Conservation (phyloP, 176 grass and related monocot species). For the Bolboschoenus planiculmis region DNA sequence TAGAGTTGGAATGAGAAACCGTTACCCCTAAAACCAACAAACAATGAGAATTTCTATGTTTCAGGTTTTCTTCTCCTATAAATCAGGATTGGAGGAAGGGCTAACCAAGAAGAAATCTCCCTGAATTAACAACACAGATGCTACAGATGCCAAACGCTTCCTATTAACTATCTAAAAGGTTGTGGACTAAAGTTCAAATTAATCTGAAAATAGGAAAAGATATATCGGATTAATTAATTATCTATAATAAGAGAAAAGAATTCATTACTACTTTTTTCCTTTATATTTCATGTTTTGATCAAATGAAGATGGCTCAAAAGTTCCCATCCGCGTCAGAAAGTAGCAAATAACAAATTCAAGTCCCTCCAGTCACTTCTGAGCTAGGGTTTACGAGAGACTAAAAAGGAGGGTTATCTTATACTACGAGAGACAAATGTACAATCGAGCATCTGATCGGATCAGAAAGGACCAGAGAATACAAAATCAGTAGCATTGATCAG, state of each 20-base stretch:
- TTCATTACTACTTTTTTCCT: not conserved
- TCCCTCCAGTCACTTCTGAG: not conserved
- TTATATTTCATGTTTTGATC: not conserved
- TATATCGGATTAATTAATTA: not conserved
- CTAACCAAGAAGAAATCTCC: not conserved
- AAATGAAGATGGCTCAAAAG: not conserved
- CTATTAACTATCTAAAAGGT: not conserved
- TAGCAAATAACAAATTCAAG: not conserved
- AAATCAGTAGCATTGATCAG: not conserved
- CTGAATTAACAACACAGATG: not conserved
- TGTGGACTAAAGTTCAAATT: not conserved
- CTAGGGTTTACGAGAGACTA: slow-evolving; percentile 6
- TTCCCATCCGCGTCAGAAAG: not conserved
- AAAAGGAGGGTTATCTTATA: not conserved
- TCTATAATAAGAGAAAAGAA: not conserved
- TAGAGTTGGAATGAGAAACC: not conserved
- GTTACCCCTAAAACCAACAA: not conserved
- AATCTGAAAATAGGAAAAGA: not conserved
- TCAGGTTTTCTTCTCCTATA: not conserved
- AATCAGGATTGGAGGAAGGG: not conserved
- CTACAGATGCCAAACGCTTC: not conserved
- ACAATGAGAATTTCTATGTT: not conserved
- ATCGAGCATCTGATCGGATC: not conserved
- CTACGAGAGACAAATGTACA: not conserved
- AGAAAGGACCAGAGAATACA: not conserved